These are phyloP conservation scores for Aureobasidium pullulans DNA, from an alignment of 2,329 filamentous ascomycete species.

Conservation along the genomic window DNA sequence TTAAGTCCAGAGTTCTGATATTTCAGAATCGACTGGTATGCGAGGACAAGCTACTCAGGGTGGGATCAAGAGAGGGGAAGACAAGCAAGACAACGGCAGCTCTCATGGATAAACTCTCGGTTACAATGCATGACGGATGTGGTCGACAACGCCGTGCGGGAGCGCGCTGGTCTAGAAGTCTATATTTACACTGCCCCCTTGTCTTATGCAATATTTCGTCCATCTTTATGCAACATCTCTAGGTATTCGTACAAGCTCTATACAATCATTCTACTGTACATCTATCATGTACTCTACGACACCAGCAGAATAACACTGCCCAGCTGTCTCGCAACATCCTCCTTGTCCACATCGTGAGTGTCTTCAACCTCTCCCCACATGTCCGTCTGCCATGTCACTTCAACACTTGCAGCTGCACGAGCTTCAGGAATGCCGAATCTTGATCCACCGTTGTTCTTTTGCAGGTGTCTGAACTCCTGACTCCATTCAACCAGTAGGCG, in stretches of 20 bases:
- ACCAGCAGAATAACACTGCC: constrained; percentile 81
- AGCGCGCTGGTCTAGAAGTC: neutral
- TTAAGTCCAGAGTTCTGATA: neutral
- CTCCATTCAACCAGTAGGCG: constrained; percentile 84
- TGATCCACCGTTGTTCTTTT: constrained; percentile 28
- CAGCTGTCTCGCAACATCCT: constrained; percentile 79
- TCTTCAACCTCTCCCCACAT: constrained; percentile 98
- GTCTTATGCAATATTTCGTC: neutral
- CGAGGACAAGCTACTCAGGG: neutral
- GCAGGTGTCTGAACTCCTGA: constrained; percentile 55
- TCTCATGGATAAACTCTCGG: neutral
- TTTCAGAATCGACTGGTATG: neutral
- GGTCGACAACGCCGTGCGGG: neutral
- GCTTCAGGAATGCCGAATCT: constrained; percentile 78
- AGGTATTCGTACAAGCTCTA: neutral
- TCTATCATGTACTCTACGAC: constrained; percentile 17
- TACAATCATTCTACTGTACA: neutral
- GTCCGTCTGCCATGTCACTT: constrained; percentile 82
- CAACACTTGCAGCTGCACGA: constrained; percentile 66
- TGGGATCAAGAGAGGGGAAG: neutral
- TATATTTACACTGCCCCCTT: neutral
- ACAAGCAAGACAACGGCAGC: neutral
- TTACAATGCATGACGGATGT: neutral
- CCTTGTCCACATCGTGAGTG: constrained; percentile 91
- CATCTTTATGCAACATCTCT: no score